Conservation (phyloP, 2,329 filamentous ascomycete genomes). For the Acrodontium crateriforme region DNA sequence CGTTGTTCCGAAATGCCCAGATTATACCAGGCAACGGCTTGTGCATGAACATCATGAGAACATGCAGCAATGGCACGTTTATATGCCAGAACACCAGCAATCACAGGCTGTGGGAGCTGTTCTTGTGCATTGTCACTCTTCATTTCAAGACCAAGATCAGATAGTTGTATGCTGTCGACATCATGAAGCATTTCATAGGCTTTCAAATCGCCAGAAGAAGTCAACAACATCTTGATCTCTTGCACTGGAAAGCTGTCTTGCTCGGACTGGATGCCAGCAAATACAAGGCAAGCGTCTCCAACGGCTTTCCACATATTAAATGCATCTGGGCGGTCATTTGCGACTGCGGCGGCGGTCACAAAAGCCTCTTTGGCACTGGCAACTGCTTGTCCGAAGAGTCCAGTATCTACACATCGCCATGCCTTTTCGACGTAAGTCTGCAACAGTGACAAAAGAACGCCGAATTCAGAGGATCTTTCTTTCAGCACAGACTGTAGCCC, state of each 20-base stretch:
- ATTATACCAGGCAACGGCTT: constrained; percentile 95
- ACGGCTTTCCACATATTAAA: constrained; percentile 96
- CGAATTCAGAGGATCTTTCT: constrained; percentile 59
- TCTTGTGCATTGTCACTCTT: constrained; percentile 1
- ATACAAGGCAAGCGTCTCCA: constrained; percentile 76
- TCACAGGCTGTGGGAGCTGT: constrained; percentile 42
- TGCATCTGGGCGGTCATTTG: constrained; percentile 47
- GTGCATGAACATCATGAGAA: constrained; percentile 64
- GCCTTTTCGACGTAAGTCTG: constrained; percentile 79
- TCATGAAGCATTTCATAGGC: constrained; percentile 51
- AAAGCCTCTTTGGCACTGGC: constrained; percentile 58
- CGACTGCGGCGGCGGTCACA: constrained; percentile 49
- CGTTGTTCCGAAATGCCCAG: constrained; percentile 86
- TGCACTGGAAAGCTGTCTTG: constrained; percentile 47
- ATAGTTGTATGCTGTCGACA: constrained; percentile 45
- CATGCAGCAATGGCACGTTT: constrained; percentile 71
- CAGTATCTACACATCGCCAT: constrained; percentile 62
- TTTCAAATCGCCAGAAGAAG: constrained; percentile 36
- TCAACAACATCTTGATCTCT: constrained; percentile 45
- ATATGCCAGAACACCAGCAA: constrained; percentile 59
- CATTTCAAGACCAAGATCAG: too few species aligned
- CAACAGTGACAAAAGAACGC: constrained; percentile 73
- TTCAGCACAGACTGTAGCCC: constrained; percentile 63
- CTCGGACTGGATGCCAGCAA: constrained; percentile 62
- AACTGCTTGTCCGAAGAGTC: constrained; percentile 71